Evolutionary conservation across 2,329 filamentous ascomycete species (phyloP).

Genomic region (Fusarium virguliforme): DNA sequence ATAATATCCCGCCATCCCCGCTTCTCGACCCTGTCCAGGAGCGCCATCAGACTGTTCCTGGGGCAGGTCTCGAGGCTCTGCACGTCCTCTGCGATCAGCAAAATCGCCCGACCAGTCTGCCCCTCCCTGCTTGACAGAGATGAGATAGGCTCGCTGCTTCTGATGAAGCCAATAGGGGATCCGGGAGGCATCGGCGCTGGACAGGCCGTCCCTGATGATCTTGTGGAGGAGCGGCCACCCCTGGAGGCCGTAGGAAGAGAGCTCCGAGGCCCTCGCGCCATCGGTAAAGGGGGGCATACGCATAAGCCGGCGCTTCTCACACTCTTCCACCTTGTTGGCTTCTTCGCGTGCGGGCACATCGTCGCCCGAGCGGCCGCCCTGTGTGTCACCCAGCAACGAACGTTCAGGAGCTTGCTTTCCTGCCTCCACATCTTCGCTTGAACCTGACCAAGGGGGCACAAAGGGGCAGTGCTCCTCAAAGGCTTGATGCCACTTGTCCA

Average conservation of each 20-base stretch:
- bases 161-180: conserved; percentile 19
- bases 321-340: background rate
- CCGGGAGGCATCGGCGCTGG: background rate
- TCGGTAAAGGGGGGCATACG: background rate
- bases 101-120: background rate
- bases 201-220: conserved; percentile 19
- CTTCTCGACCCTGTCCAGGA: conserved; percentile 36
- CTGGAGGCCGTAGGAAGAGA: conserved; percentile 4
- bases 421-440: background rate
- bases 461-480: background rate
- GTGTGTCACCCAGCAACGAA: background rate
- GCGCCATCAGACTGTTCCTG: conserved; percentile 26
- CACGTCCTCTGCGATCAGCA: background rate
- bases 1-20: conserved; percentile 49
- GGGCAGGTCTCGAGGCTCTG: conserved; percentile 36
- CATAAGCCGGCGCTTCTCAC: background rate
- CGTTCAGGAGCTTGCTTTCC: background rate
- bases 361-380: too few species aligned
- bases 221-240: conserved; percentile 36
- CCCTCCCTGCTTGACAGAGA: background rate
- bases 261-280: background rate
- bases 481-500: conserved; percentile 23
- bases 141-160: conserved; percentile 32
- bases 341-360: background rate
- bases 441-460: background rate